These are phyloP conservation scores for Talaromyces wortmannii DNA, from an alignment of 495 filamentous ascomycete genomes.

Conservation along the genomic window DNA sequence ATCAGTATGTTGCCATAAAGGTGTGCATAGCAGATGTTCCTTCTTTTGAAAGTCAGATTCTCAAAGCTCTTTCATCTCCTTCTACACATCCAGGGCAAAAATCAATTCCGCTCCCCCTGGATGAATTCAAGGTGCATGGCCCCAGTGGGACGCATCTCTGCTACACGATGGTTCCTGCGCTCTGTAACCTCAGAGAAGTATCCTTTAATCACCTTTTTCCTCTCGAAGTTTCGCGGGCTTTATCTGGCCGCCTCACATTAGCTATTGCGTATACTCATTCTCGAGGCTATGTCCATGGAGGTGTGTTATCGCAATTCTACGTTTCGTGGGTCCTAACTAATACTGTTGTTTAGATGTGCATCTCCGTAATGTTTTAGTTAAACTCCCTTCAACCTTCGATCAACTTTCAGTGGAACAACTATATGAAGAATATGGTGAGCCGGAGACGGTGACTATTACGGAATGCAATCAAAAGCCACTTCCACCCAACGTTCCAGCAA, in stretches of 20 bases:
- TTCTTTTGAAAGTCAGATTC: neutral
- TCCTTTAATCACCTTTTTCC: constrained; percentile 2
- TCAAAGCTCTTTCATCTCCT: constrained; percentile 3
- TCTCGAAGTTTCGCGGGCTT: constrained; percentile 2
- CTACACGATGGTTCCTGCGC: constrained; percentile 1
- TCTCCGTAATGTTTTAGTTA: constrained; percentile 17
- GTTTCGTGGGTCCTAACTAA: neutral
- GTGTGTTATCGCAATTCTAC: neutral
- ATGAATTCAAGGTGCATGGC: constrained; percentile 3
- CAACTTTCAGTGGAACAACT: constrained; percentile 9
- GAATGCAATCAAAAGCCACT: constrained; percentile 9
- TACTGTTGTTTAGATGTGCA: constrained; percentile 7
- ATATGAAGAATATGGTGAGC: constrained; percentile 10
- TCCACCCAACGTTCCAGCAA: constrained; percentile 13
- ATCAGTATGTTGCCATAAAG: constrained; percentile 2
- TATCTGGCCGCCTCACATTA: neutral
- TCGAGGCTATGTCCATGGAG: constrained; percentile 7
- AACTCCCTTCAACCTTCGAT: constrained; percentile 2
- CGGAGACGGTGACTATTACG: constrained; percentile 11
- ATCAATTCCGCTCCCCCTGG: neutral
- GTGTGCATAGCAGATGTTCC: neutral
- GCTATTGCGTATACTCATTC: constrained; percentile 4
- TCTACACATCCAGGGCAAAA: neutral
- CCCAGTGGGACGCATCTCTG: constrained; percentile 2
- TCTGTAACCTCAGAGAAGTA: constrained; percentile 3